phyloP scores from a whole-genome alignment of 805 yeast genomes.

The Spathaspora gorwiae region DNA sequence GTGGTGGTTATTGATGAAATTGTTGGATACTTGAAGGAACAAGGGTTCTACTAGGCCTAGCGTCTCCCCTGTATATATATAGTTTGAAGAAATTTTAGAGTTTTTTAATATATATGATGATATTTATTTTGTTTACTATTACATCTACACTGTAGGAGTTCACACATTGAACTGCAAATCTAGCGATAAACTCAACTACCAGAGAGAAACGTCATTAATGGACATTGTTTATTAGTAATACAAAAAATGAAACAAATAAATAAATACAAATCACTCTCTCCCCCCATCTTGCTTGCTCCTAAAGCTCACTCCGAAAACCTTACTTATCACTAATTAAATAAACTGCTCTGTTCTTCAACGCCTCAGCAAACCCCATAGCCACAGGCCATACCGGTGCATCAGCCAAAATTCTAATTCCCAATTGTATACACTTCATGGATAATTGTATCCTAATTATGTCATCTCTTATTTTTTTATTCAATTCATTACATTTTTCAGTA shows the following conservation, averaged over 20 bases:
- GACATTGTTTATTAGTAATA: no score
- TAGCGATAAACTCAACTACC: no score
- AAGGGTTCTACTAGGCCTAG: conserved; percentile 65
- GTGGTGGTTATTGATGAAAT: conserved; percentile 61
- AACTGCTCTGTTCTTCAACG: conserved; percentile 54
- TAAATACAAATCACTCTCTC: not conserved
- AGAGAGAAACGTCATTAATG: no score
- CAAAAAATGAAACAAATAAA: not conserved
- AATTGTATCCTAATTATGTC: conserved; percentile 47
- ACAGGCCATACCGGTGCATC: conserved; percentile 89
- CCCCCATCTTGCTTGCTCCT: not conserved
- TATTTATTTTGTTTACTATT: no score
- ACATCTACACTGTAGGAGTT: no score
- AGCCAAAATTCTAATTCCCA: conserved; percentile 73
- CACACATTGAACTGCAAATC: no score
- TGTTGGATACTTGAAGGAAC: conserved; percentile 68
- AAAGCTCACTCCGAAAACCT: no score
- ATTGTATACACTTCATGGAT: conserved; percentile 53
- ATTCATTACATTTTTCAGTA: conserved; percentile 31
- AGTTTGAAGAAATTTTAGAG: no score
- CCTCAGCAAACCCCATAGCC: conserved; percentile 75
- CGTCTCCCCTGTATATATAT: no score
- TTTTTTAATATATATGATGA: no score
- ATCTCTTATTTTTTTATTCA: conserved; percentile 35
- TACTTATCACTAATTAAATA: conserved; percentile 7